These are phyloP conservation scores for Aspergillus campestris DNA, from an alignment of 495 filamentous ascomycete genomes.

Conservation along the genomic window DNA sequence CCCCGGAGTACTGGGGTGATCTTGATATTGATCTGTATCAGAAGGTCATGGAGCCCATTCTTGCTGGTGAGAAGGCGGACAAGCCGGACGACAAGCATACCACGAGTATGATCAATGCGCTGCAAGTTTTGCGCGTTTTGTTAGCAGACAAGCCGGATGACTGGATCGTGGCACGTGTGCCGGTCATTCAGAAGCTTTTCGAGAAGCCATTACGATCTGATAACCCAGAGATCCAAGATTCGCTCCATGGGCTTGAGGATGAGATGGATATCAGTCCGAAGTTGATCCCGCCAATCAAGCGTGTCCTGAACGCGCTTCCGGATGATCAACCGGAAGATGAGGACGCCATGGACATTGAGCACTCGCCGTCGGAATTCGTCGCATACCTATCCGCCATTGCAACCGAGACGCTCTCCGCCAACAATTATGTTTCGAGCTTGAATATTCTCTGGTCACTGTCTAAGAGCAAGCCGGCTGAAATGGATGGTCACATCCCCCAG, in stretches of 20 bases:
- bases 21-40: conserved; percentile 85
- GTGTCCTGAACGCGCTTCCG: conserved; percentile 84
- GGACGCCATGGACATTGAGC: conserved; percentile 76
- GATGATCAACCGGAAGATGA: conserved; percentile 82
- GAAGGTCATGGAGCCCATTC: conserved; percentile 75
- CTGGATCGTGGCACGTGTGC: conserved; percentile 73
- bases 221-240: conserved; percentile 84
- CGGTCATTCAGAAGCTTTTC: conserved; percentile 73
- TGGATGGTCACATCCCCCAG: conserved; percentile 78
- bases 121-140: conserved; percentile 83
- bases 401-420: conserved; percentile 67
- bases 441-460: conserved; percentile 88
- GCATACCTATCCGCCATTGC: conserved; percentile 73
- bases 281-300: conserved; percentile 57
- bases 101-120: conserved; percentile 80
- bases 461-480: conserved; percentile 69
- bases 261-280: conserved; percentile 51
- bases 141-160: conserved; percentile 78
- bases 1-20: conserved; percentile 85
- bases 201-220: conserved; percentile 86
- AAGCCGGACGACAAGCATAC: conserved; percentile 60
- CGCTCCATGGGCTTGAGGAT: conserved; percentile 62
- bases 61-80: conserved; percentile 61
- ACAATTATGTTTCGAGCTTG: conserved; percentile 75
- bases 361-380: conserved; percentile 66